These are phyloP conservation scores for Cyberlindnera euphorbiae DNA, from an alignment of 805 yeast species.

Conservation along the genomic window DNA sequence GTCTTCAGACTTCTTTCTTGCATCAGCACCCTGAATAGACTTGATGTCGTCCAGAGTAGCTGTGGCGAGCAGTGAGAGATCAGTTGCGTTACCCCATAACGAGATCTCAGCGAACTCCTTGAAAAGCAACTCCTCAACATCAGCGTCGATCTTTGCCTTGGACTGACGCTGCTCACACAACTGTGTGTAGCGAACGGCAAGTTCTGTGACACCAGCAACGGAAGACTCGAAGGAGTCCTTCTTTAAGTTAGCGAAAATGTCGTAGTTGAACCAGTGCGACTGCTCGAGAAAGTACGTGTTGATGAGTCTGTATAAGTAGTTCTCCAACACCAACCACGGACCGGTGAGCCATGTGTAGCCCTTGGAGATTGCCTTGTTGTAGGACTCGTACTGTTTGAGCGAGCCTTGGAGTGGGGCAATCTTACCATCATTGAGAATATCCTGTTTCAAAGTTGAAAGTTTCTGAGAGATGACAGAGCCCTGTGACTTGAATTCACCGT, in stretches of 20 bases:
- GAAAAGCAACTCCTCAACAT: constrained; percentile 53
- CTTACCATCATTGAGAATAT: constrained; percentile 37
- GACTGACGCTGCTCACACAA: constrained; percentile 28
- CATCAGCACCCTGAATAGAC: constrained; percentile 86
- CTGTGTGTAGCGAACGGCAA: constrained; percentile 59
- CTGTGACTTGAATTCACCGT: constrained; percentile 33
- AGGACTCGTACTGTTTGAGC: constrained; percentile 45
- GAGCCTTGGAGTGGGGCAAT: constrained; percentile 42
- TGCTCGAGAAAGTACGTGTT: constrained; percentile 39
- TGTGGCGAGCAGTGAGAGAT: constrained; percentile 81
- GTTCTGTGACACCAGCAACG: constrained; percentile 70
- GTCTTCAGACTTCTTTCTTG: constrained; percentile 74
- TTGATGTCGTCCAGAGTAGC: constrained; percentile 88
- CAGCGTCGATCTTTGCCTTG: constrained; percentile 28
- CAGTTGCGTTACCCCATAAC: constrained; percentile 98
- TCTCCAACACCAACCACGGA: constrained; percentile 89
- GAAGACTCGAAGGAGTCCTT: constrained; percentile 72
- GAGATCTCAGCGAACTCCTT: constrained; percentile 84
- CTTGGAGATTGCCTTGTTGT: constrained; percentile 48
- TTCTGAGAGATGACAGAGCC: constrained; percentile 41
- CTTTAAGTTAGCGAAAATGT: constrained; percentile 69
- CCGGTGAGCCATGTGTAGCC: constrained; percentile 68
- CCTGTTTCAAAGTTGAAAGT: constrained; percentile 40
- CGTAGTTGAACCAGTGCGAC: constrained; percentile 47
- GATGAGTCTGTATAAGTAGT: constrained; percentile 71